Percentiles rank a stretch among this genome's conserved stretches.
phyloP scores from a whole-genome alignment of 805 yeast genomes.

The Metschnikowia amazonensis region DNA sequence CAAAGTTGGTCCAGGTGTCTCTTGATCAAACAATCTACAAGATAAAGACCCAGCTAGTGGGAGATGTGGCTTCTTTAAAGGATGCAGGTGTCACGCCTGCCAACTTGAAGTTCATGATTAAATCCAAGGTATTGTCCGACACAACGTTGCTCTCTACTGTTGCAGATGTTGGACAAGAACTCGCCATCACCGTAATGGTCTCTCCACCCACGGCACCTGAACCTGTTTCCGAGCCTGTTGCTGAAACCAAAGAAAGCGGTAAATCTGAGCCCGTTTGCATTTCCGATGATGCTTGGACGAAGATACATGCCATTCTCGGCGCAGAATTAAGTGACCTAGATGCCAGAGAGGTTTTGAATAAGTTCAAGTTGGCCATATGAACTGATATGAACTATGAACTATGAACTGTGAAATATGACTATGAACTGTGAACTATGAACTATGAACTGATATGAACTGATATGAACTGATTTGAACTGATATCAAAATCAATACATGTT shows the following conservation, averaged over 20 bases:
- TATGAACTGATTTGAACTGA: too few species aligned
- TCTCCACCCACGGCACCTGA: conserved; percentile 12
- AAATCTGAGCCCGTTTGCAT: too few species aligned
- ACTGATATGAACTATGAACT: too few species aligned
- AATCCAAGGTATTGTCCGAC: conserved; percentile 62
- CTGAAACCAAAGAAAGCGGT: too few species aligned
- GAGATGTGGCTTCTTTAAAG: conserved; percentile 23
- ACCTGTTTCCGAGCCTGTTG: neutral
- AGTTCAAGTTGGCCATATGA: conserved; percentile 20
- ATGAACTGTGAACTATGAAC: too few species aligned
- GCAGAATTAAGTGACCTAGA: conserved; percentile 27
- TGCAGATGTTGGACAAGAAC: conserved; percentile 11
- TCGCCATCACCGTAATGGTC: conserved; percentile 18
- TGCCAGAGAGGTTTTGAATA: conserved; percentile 25
- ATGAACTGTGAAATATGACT: too few species aligned
- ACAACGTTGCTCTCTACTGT: conserved; percentile 34
- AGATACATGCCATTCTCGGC: conserved; percentile 34
- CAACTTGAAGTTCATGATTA: conserved; percentile 50
- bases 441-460: too few species aligned
- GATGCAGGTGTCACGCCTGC: conserved; percentile 28
- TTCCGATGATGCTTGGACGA: conserved; percentile 40
- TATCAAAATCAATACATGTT: too few species aligned
- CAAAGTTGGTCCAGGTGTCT: conserved; percentile 22
- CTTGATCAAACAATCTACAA: conserved; percentile 32
- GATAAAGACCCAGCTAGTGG: conserved; percentile 36